phyloP scores from a whole-genome alignment of 139 green algal species.

The Haematococcus sp. region DNA sequence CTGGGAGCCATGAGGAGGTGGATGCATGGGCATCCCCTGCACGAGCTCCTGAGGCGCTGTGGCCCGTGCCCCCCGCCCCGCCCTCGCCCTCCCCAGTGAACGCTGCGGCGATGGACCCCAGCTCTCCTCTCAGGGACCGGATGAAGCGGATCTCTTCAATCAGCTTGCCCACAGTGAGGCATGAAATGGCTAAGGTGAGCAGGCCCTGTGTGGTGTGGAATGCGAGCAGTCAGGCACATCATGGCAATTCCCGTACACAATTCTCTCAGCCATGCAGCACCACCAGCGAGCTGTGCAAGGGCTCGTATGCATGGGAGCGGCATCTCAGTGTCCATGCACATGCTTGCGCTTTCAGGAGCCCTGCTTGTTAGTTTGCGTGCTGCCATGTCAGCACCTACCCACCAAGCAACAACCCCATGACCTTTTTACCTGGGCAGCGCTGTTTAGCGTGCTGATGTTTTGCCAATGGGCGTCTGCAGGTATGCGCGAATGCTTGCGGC shows the following conservation, averaged over 20 bases:
- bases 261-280: background rate
- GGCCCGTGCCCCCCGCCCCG: background rate
- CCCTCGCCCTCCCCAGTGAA: background rate
- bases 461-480: no score
- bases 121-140: background rate
- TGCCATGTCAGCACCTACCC: no score
- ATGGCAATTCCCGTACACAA: no score
- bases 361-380: background rate
- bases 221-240: background rate
- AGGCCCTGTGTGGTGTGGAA: no score
- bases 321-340: background rate
- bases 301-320: background rate
- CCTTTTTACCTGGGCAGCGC: no score
- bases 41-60: background rate
- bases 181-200: constrained; percentile 17
- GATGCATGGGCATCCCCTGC: background rate
- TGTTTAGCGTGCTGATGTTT: no score
- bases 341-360: background rate
- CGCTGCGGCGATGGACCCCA: background rate
- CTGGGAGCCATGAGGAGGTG: background rate
- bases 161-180: constrained; percentile 43
- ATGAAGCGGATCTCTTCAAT: constrained; percentile 29
- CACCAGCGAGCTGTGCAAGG: background rate
- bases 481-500: no score
- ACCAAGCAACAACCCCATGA: no score